Conservation (phyloP, 441 rosid genomes). For the Dalechampia spathulata region DNA sequence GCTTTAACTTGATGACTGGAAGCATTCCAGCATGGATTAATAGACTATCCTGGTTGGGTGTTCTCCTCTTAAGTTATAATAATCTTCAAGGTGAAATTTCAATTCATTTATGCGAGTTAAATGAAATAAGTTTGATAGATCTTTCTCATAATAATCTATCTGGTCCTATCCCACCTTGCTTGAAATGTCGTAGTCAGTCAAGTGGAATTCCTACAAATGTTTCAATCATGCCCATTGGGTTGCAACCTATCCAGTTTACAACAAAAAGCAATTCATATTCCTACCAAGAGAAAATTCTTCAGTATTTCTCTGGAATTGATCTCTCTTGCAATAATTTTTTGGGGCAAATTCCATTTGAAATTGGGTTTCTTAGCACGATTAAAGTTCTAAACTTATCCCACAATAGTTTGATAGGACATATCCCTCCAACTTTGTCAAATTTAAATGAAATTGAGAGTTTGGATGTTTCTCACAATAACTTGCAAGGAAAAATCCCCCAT, state of each 20-base stretch:
- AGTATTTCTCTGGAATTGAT: too few species aligned
- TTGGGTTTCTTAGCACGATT: slow-evolving; percentile 6
- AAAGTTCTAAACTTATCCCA: background rate
- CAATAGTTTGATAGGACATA: background rate
- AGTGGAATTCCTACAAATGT: too few species aligned
- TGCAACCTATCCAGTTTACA: too few species aligned
- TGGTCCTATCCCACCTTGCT: slow-evolving; percentile 1
- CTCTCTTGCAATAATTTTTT: slow-evolving; percentile 10
- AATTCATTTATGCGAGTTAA: slow-evolving; percentile 3
- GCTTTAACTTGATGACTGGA: slow-evolving; percentile 2
- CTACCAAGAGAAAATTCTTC: too few species aligned
- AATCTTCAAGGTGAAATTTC: slow-evolving; percentile 1
- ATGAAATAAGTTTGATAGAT: background rate
- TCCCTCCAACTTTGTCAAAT: slow-evolving; percentile 2
- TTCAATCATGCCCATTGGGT: too few species aligned
- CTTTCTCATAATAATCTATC: slow-evolving; percentile 12
- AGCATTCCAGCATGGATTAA: slow-evolving; percentile 2
- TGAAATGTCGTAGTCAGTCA: too few species aligned
- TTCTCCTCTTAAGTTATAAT: slow-evolving; percentile 5
- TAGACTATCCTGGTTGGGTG: background rate
- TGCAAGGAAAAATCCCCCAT: background rate
- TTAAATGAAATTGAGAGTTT: background rate
- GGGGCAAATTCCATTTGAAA: slow-evolving; percentile 10
- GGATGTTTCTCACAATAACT: slow-evolving; percentile 1
- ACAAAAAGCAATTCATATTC: too few species aligned